Base-by-base conservation (phyloP, 768 basidiomycete genomes). In the Cantharellus anzutake region DNA sequence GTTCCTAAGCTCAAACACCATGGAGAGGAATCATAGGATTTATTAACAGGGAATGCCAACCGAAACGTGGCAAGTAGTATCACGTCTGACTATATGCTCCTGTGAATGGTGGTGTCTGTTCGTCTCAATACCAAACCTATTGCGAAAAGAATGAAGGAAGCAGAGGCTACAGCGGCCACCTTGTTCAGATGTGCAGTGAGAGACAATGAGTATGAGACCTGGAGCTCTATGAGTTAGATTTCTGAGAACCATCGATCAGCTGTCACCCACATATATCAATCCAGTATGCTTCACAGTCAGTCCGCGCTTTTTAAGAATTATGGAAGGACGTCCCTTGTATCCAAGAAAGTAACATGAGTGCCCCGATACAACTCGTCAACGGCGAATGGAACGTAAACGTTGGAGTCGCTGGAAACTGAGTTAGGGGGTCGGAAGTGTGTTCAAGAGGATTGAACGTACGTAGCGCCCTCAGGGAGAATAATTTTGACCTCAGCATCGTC, bases 401-500 rank as follows among this genome's bases (percentile, higher is more conserved):
- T 76, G 62, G 96, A 74, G 65, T 93, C 82, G 59, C 94, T 97
- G 66, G 11, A 52, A 58, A 66, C 50, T 52, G 44, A 52, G 38
- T 40, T 57, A 48, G 55, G 38, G 56, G 34, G 40, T 34, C 39
- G 20, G 41, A 59, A 51, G 51, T n/a, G 40, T 60, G 41, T 53
- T 61, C n/a, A 14, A 14, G 42, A 42, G 41, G 48, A 3, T 55
- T 41, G 29, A 39, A 76, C 91, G 76, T 67, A 96, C 93, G 76
- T 85, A 40, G 93, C 92, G n/a, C 91, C 93, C 69, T 99, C 96
- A 2, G 94, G 94, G 35, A 99, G 70, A 63, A 93, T 78, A 62
- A 97, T 77, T 63, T 75, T 80, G 58, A 97, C 66, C 67, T 86
- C 81, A 1, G 82, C 89, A 16, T 88, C 75, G 64, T 92, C 77